Base-by-base conservation (phyloP, 257 asterid species). In the Solanum ahanhuiri region DNA sequence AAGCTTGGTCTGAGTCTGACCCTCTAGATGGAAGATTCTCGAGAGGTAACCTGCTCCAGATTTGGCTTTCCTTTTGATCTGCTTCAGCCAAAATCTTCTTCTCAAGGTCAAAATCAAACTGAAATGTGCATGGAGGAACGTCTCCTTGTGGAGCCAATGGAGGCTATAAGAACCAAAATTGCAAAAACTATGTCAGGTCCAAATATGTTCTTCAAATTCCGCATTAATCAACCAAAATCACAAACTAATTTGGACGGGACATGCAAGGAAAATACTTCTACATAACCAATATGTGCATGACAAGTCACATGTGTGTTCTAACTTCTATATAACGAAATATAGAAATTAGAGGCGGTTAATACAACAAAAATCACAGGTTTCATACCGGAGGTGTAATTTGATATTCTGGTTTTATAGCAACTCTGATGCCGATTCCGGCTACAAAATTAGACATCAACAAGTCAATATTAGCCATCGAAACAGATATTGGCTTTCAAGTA, bases 81-180 rank as follows among this genome's bases (percentile, higher is more conserved):
- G 97, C 93, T 88, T 97, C 99, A 25, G 93, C 92, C 35, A 97
- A 84, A 86, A 97, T 93, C 91, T 89, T 92, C 93, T 92, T 95
- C 94, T 97, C 99, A 58, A 95, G 89, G 11, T 95, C 99, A 84
- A 95, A 97, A 89, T 95, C 98, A 39, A 93, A 95, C 82, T 91
- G 93, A 89, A 97, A 95, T 90, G 92, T 92, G 88, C 99, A 94
- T 54, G 92, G 85, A 83, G 98, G 98, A 85, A 97, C 88, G 51
- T 97, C 98, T 73, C 98, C 95, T 30, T 92, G 94, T 8, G 98
- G 93, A 69, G 91, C 88, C 91, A 95, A 45, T 2, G 85, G 91
- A 67, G 98, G 99, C 99, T 97, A 84, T 88, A 88, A 67, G 75
- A 41, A 72, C 23, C 86, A 71, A 86, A 85, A 23, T 23, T 43